Percentiles rank a stretch among this genome's conserved stretches.
Evolutionary conservation across 306 rosid genomes (phyloP).

Genomic region (Vicia sativa): DNA sequence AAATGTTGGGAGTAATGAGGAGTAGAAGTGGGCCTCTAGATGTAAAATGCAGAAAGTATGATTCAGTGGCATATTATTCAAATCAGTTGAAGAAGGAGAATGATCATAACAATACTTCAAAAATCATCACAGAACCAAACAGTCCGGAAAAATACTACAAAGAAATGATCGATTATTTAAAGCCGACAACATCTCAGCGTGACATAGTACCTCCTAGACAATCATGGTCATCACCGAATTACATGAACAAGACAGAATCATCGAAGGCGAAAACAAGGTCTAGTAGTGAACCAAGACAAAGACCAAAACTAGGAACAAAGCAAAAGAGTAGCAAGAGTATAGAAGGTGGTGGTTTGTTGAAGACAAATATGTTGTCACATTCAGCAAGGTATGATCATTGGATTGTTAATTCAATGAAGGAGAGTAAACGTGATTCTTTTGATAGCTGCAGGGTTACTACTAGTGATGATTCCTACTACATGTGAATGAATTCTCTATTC

Average conservation of each 20-base stretch:
- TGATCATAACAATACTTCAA: constrained; percentile 11
- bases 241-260: constrained; percentile 75
- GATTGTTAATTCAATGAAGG: constrained; percentile 54
- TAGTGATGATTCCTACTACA: constrained; percentile 36
- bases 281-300: constrained; percentile 82
- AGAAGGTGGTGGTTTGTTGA: constrained; percentile 33
- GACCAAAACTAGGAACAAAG: constrained; percentile 51
- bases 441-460: constrained; percentile 31
- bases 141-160: constrained; percentile 45
- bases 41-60: constrained; percentile 44
- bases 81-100: constrained; percentile 29
- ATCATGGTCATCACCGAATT: constrained; percentile 57
- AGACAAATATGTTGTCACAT: constrained; percentile 41
- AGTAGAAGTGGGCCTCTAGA: constrained; percentile 60
- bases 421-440: constrained; percentile 38
- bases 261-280: constrained; percentile 79
- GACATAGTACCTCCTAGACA: constrained; percentile 34
- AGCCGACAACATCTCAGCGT: constrained; percentile 44
- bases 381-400: constrained; percentile 51
- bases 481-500: not conserved
- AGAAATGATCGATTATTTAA: constrained; percentile 35
- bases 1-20: constrained; percentile 46
- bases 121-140: constrained; percentile 38
- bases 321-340: constrained; percentile 48
- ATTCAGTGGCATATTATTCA: constrained; percentile 44